These are phyloP conservation scores for Penicillium sp. DNA, from an alignment of 2,329 filamentous ascomycete species.

Conservation along the genomic window DNA sequence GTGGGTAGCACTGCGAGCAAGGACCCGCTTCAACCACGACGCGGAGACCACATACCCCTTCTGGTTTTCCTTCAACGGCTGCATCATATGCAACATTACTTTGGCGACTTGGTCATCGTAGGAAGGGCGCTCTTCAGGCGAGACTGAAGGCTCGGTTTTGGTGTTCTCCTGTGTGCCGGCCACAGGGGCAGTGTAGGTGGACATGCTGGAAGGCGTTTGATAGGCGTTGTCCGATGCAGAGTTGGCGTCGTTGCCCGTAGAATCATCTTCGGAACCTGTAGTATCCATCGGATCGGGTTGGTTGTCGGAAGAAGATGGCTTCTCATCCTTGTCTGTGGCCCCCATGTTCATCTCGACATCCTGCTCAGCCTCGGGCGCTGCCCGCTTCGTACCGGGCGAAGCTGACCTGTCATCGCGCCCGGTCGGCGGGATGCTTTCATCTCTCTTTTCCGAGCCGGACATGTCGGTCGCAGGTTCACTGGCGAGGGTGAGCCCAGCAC, in stretches of 20 bases:
- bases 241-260: conserved; percentile 34
- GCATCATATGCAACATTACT: conserved; percentile 64
- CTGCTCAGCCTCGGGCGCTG: conserved; percentile 37
- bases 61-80: conserved; percentile 70
- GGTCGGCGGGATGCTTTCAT: conserved; percentile 28
- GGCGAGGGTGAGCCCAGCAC: conserved; percentile 56
- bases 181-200: conserved; percentile 38
- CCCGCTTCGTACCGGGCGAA: conserved; percentile 43
- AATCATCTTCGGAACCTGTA: conserved; percentile 38
- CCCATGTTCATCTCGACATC: conserved; percentile 32
- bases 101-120: conserved; percentile 75
- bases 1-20: conserved; percentile 65
- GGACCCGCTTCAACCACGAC: conserved; percentile 76
- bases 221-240: conserved; percentile 41
- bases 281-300: conserved; percentile 50
- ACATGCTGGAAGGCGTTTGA: conserved; percentile 45
- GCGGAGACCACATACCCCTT: conserved; percentile 78
- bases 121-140: conserved; percentile 44
- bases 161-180: conserved; percentile 34
- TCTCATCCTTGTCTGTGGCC: conserved; percentile 20
- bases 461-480: conserved; percentile 51
- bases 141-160: conserved; percentile 26
- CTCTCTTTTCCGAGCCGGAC: conserved; percentile 43
- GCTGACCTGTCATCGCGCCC: conserved; percentile 34
- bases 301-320: conserved; percentile 34